Evolutionary conservation across 1,284 basidiomycete species (phyloP).

Genomic region (Fomes fomentarius): DNA sequence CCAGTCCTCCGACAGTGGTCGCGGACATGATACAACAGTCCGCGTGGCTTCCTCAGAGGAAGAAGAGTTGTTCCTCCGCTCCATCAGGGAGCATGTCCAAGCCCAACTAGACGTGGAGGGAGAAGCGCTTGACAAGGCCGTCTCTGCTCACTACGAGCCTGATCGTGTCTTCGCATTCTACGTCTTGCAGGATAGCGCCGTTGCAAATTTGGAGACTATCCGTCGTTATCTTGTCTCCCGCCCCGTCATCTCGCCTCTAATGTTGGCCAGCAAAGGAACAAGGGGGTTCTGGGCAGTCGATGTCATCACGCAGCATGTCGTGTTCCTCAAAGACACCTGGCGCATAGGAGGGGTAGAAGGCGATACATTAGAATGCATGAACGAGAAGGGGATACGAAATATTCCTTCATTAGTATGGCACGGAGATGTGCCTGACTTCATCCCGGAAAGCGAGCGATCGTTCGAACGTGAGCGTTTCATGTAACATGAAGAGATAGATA

Average conservation of each 20-base stretch:
- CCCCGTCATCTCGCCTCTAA: conserved; percentile 1
- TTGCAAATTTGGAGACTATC: not conserved
- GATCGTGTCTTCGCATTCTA: not conserved
- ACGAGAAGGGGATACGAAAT: not conserved
- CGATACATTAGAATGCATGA: not conserved
- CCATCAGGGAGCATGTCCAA: not conserved
- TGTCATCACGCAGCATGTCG: not conserved
- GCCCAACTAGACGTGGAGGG: not conserved
- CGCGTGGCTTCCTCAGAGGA: not conserved
- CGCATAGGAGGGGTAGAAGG: conserved; percentile 8
- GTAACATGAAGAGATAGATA: not conserved
- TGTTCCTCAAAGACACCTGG: conserved; percentile 19
- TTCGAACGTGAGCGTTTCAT: not conserved
- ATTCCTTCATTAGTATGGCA: conserved; percentile 5
- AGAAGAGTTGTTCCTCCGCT: not conserved
- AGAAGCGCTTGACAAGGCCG: not conserved
- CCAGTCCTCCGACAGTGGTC: not conserved
- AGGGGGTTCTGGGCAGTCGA: conserved; percentile 15
- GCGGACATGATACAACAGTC: conserved; percentile 9
- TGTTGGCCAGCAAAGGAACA: not conserved
- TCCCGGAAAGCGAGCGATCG: not conserved
- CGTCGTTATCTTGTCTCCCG: conserved; percentile 9
- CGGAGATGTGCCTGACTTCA: not conserved
- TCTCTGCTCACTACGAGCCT: conserved; percentile 5
- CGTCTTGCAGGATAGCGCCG: not conserved